Percentiles rank a stretch among this genome's conserved stretches.
Conservation (phyloP, 805 yeast genomes). For the Dipodascopsis uninucleata region DNA sequence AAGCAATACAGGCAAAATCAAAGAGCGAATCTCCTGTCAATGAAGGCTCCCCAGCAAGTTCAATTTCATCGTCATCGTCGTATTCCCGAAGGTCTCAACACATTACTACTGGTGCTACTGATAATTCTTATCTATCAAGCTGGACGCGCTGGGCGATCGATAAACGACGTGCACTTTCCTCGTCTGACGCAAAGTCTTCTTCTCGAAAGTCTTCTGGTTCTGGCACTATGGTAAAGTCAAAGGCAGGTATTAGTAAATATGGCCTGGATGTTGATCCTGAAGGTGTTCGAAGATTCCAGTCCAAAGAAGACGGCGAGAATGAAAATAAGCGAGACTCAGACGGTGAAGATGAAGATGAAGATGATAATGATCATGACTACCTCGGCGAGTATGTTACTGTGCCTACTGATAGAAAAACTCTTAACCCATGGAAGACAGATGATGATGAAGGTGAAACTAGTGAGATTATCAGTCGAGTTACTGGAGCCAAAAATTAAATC, state of each 20-base stretch:
- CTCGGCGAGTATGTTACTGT: slow-evolving; percentile 5
- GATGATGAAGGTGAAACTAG: slow-evolving; percentile 1
- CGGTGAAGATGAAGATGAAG: slow-evolving; percentile 15
- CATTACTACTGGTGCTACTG: slow-evolving; percentile 4
- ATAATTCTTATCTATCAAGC: slow-evolving; percentile 11
- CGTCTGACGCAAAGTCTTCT: neutral
- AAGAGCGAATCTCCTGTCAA: neutral
- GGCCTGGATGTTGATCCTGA: neutral
- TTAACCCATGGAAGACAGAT: slow-evolving; percentile 20
- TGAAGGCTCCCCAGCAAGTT: slow-evolving; percentile 1
- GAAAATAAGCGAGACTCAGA: neutral
- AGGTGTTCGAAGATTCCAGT: no score
- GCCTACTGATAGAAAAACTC: slow-evolving; percentile 5
- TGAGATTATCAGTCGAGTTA: no score
- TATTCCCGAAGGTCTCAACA: neutral
- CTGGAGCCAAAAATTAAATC: no score
- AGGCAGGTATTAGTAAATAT: neutral
- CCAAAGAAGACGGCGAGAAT: slow-evolving; percentile 2
- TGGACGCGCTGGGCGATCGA: slow-evolving; percentile 28
- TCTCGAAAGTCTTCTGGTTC: neutral
- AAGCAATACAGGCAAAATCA: slow-evolving; percentile 5
- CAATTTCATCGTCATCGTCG: slow-evolving; percentile 8
- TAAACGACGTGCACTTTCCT: slow-evolving; percentile 12
- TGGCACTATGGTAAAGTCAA: neutral
- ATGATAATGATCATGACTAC: slow-evolving; percentile 14